Evolutionary conservation across 129 eudicot genomes (phyloP).

Genomic region (Lactuca sativa): DNA sequence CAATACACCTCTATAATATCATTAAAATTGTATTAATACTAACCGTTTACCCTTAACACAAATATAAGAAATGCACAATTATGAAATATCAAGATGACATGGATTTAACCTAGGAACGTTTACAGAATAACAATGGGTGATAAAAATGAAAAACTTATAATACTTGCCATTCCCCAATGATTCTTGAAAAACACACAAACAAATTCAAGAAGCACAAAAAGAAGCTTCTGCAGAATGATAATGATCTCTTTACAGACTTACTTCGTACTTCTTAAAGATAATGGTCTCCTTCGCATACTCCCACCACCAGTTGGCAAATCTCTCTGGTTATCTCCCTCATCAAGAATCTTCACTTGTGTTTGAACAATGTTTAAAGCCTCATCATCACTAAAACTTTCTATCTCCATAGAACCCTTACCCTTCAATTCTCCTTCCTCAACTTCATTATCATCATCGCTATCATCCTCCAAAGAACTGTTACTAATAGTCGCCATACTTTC

Average conservation of each 20-base stretch:
- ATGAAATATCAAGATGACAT: too few species aligned
- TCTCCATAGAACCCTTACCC: conserved; percentile 49
- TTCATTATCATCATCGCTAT: conserved; percentile 27
- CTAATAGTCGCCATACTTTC: conserved; percentile 43
- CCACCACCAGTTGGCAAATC: conserved; percentile 33
- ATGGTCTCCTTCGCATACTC: conserved; percentile 62
- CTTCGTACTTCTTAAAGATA: conserved; percentile 31
- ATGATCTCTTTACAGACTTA: not conserved
- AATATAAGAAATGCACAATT: too few species aligned
- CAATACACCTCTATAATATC: too few species aligned
- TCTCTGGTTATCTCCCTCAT: conserved; percentile 27
- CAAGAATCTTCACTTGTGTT: conserved; percentile 24
- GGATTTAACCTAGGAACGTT: too few species aligned
- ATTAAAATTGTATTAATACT: too few species aligned
- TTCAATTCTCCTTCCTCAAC: conserved; percentile 31
- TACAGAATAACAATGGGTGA: too few species aligned
- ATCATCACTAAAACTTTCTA: conserved; percentile 43
- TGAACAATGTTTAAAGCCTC: conserved; percentile 27
- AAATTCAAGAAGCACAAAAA: conserved; percentile 9
- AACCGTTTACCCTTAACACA: too few species aligned
- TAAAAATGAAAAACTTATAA: too few species aligned
- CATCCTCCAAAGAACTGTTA: conserved; percentile 39
- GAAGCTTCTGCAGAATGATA: not conserved
- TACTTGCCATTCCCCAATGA: not conserved
- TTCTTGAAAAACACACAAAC: not conserved